Base-by-base conservation (phyloP, 257 asterid genomes). In the Capsicum rhomboideum region DNA sequence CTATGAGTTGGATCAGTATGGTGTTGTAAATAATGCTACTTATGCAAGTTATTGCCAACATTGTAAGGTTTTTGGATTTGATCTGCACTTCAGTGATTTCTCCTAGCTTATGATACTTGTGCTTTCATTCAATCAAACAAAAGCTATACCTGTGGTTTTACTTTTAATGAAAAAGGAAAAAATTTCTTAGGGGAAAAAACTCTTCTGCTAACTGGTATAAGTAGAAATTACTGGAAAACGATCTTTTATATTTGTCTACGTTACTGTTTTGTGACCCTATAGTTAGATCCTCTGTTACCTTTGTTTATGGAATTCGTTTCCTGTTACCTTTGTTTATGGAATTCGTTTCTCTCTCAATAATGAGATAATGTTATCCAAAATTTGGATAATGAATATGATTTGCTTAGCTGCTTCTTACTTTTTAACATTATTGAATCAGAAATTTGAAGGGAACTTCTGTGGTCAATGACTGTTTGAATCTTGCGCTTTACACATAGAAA, bases 41-140 rank as follows among this genome's bases (percentile, higher is more conserved):
- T 95, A 93, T 84, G 94, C 98, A 82, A 92, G 94, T 86, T 97
- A 97, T 85, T 97, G 99, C 87, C 98, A 95, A 84, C 98, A 93
- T 68, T 97, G 99, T 95, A 86, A 94, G 97, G 31, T 2, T 87
- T 37, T 54, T 79, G 42, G 61, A 8, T 75, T 75, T 4, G n/a
- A 75, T 75, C 80, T 49, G 26, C 21, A 75, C 23, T 14, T 14
- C 13, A 14, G 58, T 28, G 46, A 31, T 23, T 72, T 44, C 44
- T 40, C 0, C 58, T 23, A 23, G 11, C 59, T 46, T 46, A 74
- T 74, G 3, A 23, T 44, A 7, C 20, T 1, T 6, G 80, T 74
- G 40, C 8, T 46, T 12, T 74, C 14, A 13, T 46, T 46, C 23
- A n/a, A 74, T 46, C 21, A 46, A 23, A 46, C 6, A 9, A 74